These are phyloP conservation scores for Didymella segeticola DNA, from an alignment of 2,329 filamentous ascomycete genomes.

Conservation along the genomic window DNA sequence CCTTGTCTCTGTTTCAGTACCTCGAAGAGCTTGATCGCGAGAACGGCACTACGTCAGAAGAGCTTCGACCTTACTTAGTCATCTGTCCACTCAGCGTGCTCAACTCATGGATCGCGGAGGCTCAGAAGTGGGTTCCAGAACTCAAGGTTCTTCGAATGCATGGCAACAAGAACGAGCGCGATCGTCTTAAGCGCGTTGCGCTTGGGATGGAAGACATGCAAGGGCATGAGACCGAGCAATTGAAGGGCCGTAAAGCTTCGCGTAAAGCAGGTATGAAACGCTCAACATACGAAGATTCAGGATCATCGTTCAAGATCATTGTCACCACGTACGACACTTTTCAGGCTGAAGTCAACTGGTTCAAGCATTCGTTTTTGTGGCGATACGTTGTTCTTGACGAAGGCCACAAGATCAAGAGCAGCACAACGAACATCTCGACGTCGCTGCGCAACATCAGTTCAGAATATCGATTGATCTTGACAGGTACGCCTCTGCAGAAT, in stretches of 20 bases:
- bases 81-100: conserved; percentile 96
- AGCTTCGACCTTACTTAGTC: conserved; percentile 90
- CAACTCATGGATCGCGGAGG: conserved; percentile 97
- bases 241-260: conserved; percentile 86
- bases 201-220: conserved; percentile 55
- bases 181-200: conserved; percentile 66
- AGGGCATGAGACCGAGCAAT: conserved; percentile 66
- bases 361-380: conserved; percentile 96
- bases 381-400: conserved; percentile 99
- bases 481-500: conserved; percentile 66
- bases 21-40: conserved; percentile 87
- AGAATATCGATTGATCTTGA: conserved; percentile 59
- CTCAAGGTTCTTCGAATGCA: conserved; percentile 92
- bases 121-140: conserved; percentile 94
- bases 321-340: conserved; percentile 99
- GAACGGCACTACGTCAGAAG: conserved; percentile 52
- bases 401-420: conserved; percentile 98
- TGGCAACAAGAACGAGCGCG: conserved; percentile 82
- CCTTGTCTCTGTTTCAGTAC: conserved; percentile 94
- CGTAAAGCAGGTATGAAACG: conserved; percentile 71
- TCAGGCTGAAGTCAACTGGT: conserved; percentile 91
- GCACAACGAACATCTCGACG: conserved; percentile 52
- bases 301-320: conserved; percentile 62
- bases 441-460: conserved; percentile 54
- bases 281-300: conserved; percentile 35